These are phyloP conservation scores for Orbilia brochopaga DNA, from an alignment of 2,329 filamentous ascomycete species.

Conservation along the genomic window DNA sequence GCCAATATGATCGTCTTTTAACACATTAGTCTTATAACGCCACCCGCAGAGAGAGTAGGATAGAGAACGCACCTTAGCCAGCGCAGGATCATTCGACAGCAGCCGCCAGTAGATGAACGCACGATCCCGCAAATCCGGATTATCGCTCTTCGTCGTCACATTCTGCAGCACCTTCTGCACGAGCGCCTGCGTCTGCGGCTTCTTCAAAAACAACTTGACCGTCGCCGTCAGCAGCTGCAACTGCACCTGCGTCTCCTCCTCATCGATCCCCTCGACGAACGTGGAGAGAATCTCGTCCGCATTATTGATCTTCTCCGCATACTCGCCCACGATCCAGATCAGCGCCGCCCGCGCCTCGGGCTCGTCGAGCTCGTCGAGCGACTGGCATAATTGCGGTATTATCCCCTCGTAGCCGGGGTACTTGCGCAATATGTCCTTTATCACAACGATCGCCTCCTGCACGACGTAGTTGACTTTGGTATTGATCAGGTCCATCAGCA, in stretches of 20 bases:
- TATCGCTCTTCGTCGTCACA: slow-evolving; percentile 93
- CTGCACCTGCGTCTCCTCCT: slow-evolving; percentile 98
- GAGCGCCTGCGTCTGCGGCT: slow-evolving; percentile 86
- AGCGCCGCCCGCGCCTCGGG: slow-evolving; percentile 86
- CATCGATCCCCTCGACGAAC: slow-evolving; percentile 92
- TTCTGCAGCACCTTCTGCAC: slow-evolving; percentile 94
- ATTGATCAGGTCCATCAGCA: slow-evolving; percentile 88
- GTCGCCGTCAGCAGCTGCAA: slow-evolving; percentile 95
- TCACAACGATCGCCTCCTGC: slow-evolving; percentile 97
- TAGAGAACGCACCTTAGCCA: slow-evolving; percentile 90
- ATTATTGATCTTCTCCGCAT: slow-evolving; percentile 98
- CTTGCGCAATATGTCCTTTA: slow-evolving; percentile 96
- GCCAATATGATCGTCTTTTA: slow-evolving; percentile 81
- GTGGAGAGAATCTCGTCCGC: slow-evolving; percentile 90
- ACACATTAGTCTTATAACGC: slow-evolving; percentile 22
- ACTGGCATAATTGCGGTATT: slow-evolving; percentile 92
- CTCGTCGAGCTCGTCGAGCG: slow-evolving; percentile 96
- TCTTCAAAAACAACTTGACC: slow-evolving; percentile 96
- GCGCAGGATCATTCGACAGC: slow-evolving; percentile 85
- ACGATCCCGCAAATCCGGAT: slow-evolving; percentile 94
- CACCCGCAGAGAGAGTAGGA: slow-evolving; percentile 52
- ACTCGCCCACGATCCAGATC: slow-evolving; percentile 99
- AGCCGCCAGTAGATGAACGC: slow-evolving; percentile 99
- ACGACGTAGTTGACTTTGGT: slow-evolving; percentile 99
- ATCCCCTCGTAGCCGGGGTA: slow-evolving; percentile 98